A percentile compares a stretch with the other conserved stretches of the same genome.
phyloP scores from a whole-genome alignment of 306 rosid species.

The Cicer chorassanicum region DNA sequence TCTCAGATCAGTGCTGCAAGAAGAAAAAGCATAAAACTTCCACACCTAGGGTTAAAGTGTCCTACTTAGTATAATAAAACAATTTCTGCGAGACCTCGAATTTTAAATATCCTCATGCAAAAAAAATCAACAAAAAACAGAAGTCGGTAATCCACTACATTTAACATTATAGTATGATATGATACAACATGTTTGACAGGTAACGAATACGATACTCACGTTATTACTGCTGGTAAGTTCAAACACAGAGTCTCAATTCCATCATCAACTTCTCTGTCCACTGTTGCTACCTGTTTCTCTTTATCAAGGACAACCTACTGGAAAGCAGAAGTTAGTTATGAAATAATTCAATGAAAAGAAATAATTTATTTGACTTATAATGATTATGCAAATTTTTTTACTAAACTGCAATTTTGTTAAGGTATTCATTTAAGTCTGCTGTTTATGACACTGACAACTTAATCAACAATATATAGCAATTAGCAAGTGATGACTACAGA shows the following conservation, averaged over 20 bases:
- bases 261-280: constrained; percentile 92
- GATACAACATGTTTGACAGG: background rate
- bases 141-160: background rate
- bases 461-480: background rate
- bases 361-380: background rate
- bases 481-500: too few relatives aligned
- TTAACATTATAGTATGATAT: constrained; percentile 17
- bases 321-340: constrained; percentile 56
- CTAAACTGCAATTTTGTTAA: constrained; percentile 8
- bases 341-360: constrained; percentile 22
- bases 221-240: constrained; percentile 91
- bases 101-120: background rate
- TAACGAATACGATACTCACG: constrained; percentile 60
- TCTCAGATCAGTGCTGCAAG: constrained; percentile 87
- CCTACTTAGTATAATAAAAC: background rate
- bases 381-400: background rate
- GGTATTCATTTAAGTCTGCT: constrained; percentile 10
- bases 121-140: constrained; percentile 4
- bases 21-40: background rate
- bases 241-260: constrained; percentile 83
- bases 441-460: constrained; percentile 10
- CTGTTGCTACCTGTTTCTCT: constrained; percentile 76
- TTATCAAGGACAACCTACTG: constrained; percentile 93
- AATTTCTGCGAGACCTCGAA: background rate
- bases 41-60: too few relatives aligned